phyloP scores from a whole-genome alignment of 345 rosid genomes.

The Fremontodendron californicum region DNA sequence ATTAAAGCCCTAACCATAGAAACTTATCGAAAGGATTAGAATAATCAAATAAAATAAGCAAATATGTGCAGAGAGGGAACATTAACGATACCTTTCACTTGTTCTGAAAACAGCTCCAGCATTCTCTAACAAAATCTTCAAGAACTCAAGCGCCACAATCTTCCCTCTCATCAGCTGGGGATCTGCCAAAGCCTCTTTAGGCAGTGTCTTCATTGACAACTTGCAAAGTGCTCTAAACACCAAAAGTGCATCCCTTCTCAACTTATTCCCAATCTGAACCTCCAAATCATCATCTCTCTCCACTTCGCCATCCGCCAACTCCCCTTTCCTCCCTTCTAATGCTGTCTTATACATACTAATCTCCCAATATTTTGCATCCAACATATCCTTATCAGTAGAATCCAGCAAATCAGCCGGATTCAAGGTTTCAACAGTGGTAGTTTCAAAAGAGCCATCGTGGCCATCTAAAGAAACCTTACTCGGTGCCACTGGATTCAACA shows the following conservation, averaged over 20 bases:
- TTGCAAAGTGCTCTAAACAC: conserved; percentile 98
- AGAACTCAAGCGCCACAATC: conserved; percentile 92
- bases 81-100: conserved; percentile 71
- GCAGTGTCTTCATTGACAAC: conserved; percentile 98
- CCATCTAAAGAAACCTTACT: conserved; percentile 33
- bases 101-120: conserved; percentile 98
- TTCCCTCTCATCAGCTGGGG: conserved; percentile 94
- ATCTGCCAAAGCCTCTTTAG: conserved; percentile 85
- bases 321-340: conserved; percentile 96
- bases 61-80: not conserved
- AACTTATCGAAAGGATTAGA: not conserved
- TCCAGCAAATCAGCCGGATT: conserved; percentile 67
- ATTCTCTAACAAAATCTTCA: conserved; percentile 94
- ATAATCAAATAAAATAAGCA: not conserved
- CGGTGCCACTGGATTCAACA: conserved; percentile 26
- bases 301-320: conserved; percentile 77
- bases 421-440: conserved; percentile 55
- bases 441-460: conserved; percentile 67
- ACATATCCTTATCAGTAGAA: conserved; percentile 44
- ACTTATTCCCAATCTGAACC: conserved; percentile 97
- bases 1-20: not conserved
- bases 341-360: conserved; percentile 99
- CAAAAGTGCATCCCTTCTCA: conserved; percentile 96
- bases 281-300: conserved; percentile 93
- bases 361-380: conserved; percentile 99